Conservation (phyloP, 1,284 basidiomycete genomes). For the Bondarzewia mesenterica region DNA sequence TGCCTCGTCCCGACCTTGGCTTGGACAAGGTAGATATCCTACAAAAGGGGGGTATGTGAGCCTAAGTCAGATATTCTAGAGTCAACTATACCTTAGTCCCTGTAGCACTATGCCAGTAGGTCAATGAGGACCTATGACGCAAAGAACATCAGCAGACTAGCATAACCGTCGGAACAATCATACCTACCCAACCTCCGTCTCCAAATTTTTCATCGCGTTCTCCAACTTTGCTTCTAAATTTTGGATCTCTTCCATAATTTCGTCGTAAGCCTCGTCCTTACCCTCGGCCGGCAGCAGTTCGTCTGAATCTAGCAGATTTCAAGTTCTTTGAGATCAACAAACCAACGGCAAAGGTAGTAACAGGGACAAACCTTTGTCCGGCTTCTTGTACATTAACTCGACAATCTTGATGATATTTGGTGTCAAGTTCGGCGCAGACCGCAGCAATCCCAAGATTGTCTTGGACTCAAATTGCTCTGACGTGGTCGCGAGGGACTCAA, state of each 20-base stretch:
- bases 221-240: constrained; percentile 68
- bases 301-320: constrained; percentile 35
- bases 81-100: constrained; percentile 63
- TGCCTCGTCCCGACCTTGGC: constrained; percentile 50
- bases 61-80: not conserved
- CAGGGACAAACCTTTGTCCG: constrained; percentile 47
- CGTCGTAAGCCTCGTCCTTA: constrained; percentile 81
- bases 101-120: constrained; percentile 78
- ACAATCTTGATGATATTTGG: constrained; percentile 68
- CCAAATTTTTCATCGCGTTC: constrained; percentile 49
- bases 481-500: constrained; percentile 54
- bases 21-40: constrained; percentile 89
- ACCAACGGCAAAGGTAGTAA: not conserved
- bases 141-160: not conserved
- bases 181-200: constrained; percentile 50
- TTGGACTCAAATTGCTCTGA: constrained; percentile 72
- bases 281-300: constrained; percentile 71
- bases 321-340: no score
- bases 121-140: constrained; percentile 39
- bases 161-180: constrained; percentile 5
- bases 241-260: constrained; percentile 60
- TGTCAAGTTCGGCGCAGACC: constrained; percentile 74
- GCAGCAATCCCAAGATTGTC: constrained; percentile 66
- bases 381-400: constrained; percentile 60
- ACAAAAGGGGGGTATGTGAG: not conserved